phyloP scores from a whole-genome alignment of 306 rosid genomes.

The Macrotyloma uniflorum region DNA sequence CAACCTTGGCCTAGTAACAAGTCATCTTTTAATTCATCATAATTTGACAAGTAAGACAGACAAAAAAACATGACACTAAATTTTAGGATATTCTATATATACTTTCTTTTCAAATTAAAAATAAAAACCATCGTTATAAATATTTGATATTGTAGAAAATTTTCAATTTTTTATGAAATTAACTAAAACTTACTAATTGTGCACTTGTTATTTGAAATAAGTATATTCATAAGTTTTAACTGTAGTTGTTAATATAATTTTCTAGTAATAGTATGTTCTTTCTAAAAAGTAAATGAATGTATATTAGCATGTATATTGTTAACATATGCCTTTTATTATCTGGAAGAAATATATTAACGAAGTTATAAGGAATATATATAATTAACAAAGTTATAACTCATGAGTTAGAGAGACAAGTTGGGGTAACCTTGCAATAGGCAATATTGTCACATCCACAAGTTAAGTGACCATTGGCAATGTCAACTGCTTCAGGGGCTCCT shows the following conservation, averaged over 20 bases:
- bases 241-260: neutral
- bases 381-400: no score
- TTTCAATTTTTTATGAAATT: no score
- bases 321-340: neutral
- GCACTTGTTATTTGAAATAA: neutral
- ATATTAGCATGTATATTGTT: neutral
- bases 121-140: neutral
- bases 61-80: no score
- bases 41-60: no score
- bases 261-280: neutral
- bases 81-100: neutral
- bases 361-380: no score
- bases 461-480: slow-evolving; percentile 77
- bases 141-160: neutral
- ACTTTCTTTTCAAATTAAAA: neutral
- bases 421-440: slow-evolving; percentile 83
- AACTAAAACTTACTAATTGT: neutral
- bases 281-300: neutral
- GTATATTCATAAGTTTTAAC: no score
- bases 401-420: neutral
- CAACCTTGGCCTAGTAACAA: no score
- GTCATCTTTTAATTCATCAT: no score
- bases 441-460: slow-evolving; percentile 84
- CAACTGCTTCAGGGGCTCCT: slow-evolving; percentile 85
- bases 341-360: neutral